Percentiles rank a stretch among this genome's conserved stretches.
phyloP scores from a whole-genome alignment of 2,329 filamentous ascomycete species.

The Aspergillus unguis region DNA sequence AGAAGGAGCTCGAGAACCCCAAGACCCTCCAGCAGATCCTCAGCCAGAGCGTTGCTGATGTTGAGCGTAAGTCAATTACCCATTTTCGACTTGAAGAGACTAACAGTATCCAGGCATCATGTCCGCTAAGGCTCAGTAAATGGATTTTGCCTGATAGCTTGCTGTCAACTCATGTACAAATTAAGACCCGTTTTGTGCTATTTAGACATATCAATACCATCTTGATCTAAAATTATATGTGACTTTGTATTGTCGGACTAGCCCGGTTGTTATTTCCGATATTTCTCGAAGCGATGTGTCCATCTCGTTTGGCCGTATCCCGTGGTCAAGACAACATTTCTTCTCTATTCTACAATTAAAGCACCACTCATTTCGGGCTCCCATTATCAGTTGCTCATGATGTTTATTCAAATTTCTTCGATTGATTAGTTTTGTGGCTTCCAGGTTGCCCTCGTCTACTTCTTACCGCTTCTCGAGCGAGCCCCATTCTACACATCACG shows the following conservation, averaged over 20 bases:
- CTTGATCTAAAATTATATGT: constrained; percentile 16
- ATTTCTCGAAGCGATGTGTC: background rate
- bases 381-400: background rate
- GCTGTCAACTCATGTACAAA: constrained; percentile 40
- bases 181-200: constrained; percentile 36
- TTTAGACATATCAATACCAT: constrained; percentile 39
- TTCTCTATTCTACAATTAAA: background rate
- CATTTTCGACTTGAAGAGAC: background rate
- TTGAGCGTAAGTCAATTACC: constrained; percentile 73
- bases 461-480: background rate
- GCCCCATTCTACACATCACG: background rate
- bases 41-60: constrained; percentile 90
- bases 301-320: background rate
- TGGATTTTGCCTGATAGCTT: constrained; percentile 29
- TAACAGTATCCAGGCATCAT: constrained; percentile 33
- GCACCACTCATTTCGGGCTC: background rate
- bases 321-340: background rate
- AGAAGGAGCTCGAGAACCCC: constrained; percentile 98
- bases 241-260: background rate
- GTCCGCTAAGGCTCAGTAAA: constrained; percentile 40
- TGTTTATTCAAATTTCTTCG: no score
- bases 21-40: constrained; percentile 97
- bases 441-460: background rate
- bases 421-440: background rate
- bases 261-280: background rate